Evolutionary conservation across 805 yeast species (phyloP), one percentile per base, ranked within the genome.

Genomic region (Lipomyces kockii): DNA sequence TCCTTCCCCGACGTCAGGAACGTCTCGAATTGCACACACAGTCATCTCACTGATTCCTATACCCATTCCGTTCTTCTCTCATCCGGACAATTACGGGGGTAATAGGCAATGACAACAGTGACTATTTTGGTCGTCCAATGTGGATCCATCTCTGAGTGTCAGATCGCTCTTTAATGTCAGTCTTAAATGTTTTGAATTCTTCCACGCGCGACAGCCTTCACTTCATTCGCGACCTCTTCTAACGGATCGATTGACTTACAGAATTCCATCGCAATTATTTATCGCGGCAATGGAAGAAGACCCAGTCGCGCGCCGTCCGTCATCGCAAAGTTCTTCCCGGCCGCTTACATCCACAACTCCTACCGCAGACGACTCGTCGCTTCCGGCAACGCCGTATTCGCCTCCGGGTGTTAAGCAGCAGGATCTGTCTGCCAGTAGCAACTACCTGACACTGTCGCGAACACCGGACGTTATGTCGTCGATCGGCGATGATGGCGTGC

Each of bases 401-500:
- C 49, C 49, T 43, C 49, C 20, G 9, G 20, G 9, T 43, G 49
- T n/a, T n/a, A 7, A 17, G 14, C 49, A 43, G 22, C 49, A 43
- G 49, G 49, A 17, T 17, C 20, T 7, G 22, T 17, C 49, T 1
- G 25, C 22, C 9, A 17, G 11, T 7, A n/a, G 49, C 20, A 43
- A 43, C 8, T 17, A 8, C 49, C 22, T n/a, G 49, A n/a, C 49
- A 11, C 9, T 43, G 22, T n/a, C 49, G 49, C 22, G 11, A n/a
- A 43, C 20, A n/a, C 11, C 49, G 22, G 49, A 43, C 22, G 49
- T 43, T n/a, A 43, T 43, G 49, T 62, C 64, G 39, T 56, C 64
- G 17, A 56, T 62, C 17, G 46, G 61, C 37, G 52, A 22, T 25
- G 64, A 58, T 4, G 60, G 57, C 32, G 64, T 62, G 34, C 39